Base-by-base conservation (phyloP, 148 eudicot species). In the Chenopodium quinoa region DNA sequence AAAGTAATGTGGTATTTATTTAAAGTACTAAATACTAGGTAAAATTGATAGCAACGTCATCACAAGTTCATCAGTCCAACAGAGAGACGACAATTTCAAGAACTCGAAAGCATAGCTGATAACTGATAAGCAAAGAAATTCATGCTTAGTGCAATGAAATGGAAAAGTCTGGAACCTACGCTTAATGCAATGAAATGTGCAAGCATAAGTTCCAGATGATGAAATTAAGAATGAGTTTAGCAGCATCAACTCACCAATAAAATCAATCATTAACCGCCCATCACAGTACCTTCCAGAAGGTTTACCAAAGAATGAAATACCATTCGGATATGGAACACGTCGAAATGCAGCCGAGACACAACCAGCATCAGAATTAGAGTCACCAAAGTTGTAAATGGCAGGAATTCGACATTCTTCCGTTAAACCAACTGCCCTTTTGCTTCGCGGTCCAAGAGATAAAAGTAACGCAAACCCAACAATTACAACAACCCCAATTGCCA, bases 311-410 rank as follows among this genome's bases (percentile, higher is more conserved):
- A 77, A 93, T 14, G 97, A 63, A 76, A 89, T 84, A 5, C 98
- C 98, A 69, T 89, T 80, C 8, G 98, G 98, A 9, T 82, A 85
- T 37, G 86, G 88, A 48, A 86, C 86, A 32, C 92, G 98, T 9
- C 93, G 87, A 79, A 94, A 94, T 23, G 90, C 95, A 11, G 98
- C 98, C 1, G 98, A 94, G 20, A 86, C 84, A 22, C 93, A 87
- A 20, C 98, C 98, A 48, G 97, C 89, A 81, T 93, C 98, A 44
- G 98, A 94, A 68, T 94, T 94, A 1, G 98, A 94, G 84, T 94
- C 98, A 10, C 98, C 98, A 76, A 94, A 94, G 90, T 92, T 94
- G 88, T 88, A 94, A 64, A 94, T 83, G 1, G 97, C 97, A 76
- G 95, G 93, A 74, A 89, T 89, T 9, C 82, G 82, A 82, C 98